Conservation (phyloP, 257 asterid species). For the Penstemon barbatus region DNA sequence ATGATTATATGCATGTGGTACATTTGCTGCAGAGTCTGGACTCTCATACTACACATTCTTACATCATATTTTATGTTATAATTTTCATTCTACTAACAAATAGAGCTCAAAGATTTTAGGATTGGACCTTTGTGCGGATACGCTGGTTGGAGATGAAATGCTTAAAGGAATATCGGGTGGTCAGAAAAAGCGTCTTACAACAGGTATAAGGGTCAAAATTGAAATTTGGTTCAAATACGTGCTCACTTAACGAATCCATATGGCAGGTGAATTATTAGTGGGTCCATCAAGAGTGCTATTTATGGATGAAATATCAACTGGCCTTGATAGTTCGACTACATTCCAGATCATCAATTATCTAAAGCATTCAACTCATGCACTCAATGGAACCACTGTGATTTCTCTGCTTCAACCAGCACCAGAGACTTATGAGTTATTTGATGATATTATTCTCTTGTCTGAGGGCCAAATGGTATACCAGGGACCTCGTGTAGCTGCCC, state of each 20-base stretch:
- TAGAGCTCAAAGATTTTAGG: constrained; percentile 87
- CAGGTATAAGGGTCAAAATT: constrained; percentile 49
- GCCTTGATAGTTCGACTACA: constrained; percentile 96
- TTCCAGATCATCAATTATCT: constrained; percentile 81
- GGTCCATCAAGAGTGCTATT: constrained; percentile 84
- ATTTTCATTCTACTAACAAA: constrained; percentile 29
- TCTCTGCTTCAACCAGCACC: constrained; percentile 99
- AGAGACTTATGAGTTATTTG: constrained; percentile 91
- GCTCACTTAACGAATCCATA: constrained; percentile 36
- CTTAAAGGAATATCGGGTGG: constrained; percentile 96
- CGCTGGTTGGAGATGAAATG: constrained; percentile 96
- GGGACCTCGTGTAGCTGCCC: constrained; percentile 73
- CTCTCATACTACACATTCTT: constrained; percentile 8
- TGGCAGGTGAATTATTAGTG: constrained; percentile 80
- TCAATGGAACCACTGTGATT: constrained; percentile 78
- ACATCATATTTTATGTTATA: neutral
- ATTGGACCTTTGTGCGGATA: constrained; percentile 84
- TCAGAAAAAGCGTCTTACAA: constrained; percentile 88
- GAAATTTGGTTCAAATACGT: constrained; percentile 23
- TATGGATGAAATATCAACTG: constrained; percentile 97
- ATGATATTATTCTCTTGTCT: constrained; percentile 78
- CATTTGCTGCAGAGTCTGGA: constrained; percentile 3
- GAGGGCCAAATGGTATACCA: constrained; percentile 92
- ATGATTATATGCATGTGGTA: constrained; percentile 3
- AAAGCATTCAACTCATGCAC: constrained; percentile 72